Percentiles rank a stretch among this genome's conserved stretches.
Conservation (phyloP, 495 filamentous ascomycete species). For the Penicillium tannophilum region DNA sequence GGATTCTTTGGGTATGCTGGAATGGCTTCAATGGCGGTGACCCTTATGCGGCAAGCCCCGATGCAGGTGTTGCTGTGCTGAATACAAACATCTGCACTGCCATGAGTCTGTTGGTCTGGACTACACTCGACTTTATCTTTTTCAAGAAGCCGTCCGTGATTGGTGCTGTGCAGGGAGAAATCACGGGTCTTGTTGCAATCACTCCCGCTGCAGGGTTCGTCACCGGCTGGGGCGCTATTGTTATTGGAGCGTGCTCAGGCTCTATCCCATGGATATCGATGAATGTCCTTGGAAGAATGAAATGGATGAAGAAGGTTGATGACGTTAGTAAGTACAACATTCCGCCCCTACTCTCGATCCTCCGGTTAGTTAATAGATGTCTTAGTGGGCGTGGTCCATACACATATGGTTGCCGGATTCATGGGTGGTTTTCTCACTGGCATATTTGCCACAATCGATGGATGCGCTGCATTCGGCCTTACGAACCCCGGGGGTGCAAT, state of each 20-base stretch:
- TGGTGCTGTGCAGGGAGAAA: constrained; percentile 56
- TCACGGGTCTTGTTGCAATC: constrained; percentile 57
- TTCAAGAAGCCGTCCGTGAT: constrained; percentile 55
- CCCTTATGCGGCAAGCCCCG: constrained; percentile 55
- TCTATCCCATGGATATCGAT: constrained; percentile 56
- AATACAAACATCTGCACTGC: constrained; percentile 60
- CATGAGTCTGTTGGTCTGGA: constrained; percentile 53
- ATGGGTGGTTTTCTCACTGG: constrained; percentile 56
- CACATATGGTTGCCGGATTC: constrained; percentile 53
- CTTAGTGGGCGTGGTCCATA: constrained; percentile 53
- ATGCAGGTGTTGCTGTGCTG: constrained; percentile 59
- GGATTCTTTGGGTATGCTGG: constrained; percentile 62
- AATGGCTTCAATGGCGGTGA: constrained; percentile 63
- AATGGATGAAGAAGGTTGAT: constrained; percentile 49
- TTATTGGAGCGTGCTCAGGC: constrained; percentile 52
- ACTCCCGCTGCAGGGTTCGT: constrained; percentile 59
- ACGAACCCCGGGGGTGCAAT: constrained; percentile 55
- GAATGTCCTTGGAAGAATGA: constrained; percentile 52
- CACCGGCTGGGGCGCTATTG: constrained; percentile 58
- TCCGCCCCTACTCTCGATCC: not conserved
- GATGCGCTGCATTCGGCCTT: constrained; percentile 50
- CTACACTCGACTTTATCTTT: constrained; percentile 46
- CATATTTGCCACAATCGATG: constrained; percentile 54
- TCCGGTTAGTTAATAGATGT: too few relatives aligned
- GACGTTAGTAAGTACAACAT: constrained; percentile 36